phyloP scores from a whole-genome alignment of 139 green algal species.

The Closterium sp. region DNA sequence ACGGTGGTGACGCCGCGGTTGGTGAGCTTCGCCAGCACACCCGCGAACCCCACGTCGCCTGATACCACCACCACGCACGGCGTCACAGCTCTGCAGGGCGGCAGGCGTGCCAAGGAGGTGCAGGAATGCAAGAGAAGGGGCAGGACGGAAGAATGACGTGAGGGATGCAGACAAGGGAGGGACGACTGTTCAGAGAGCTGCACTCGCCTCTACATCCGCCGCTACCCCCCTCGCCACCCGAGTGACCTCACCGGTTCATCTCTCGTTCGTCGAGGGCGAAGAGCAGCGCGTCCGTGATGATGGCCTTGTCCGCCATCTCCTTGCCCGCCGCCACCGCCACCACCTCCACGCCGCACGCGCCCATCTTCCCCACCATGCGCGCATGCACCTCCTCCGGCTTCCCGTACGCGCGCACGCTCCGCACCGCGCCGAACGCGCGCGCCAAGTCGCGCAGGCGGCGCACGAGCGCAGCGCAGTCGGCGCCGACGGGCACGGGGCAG shows the following conservation, averaged over 20 bases:
- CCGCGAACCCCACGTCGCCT: conserved; percentile 23
- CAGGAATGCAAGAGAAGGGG: neutral
- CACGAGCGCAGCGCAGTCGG: conserved; percentile 12
- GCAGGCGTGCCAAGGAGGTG: neutral
- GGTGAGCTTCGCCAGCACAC: conserved; percentile 20
- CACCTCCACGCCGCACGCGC: conserved; percentile 39
- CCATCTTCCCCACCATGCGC: conserved; percentile 24
- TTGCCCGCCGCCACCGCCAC: conserved; percentile 28
- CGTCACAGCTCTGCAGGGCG: neutral
- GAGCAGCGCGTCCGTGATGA: conserved; percentile 43
- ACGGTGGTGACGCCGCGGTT: conserved; percentile 14
- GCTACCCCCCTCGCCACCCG: neutral
- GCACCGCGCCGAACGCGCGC: conserved; percentile 14
- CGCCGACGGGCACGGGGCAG: conserved; percentile 13
- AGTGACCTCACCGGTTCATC: neutral
- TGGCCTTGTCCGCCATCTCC: conserved; percentile 49
- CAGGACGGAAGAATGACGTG: neutral
- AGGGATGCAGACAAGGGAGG: neutral
- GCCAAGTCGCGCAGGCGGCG: conserved; percentile 27
- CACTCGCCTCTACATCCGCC: neutral
- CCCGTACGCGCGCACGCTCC: conserved; percentile 28
- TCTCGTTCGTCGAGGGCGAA: conserved; percentile 27
- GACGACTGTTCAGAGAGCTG: neutral
- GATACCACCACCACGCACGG: conserved; percentile 32
- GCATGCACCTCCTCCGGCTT: conserved; percentile 20